Evolutionary conservation across 208 protist genomes (phyloP).

Genomic region (Crithidia thermophila): DNA sequence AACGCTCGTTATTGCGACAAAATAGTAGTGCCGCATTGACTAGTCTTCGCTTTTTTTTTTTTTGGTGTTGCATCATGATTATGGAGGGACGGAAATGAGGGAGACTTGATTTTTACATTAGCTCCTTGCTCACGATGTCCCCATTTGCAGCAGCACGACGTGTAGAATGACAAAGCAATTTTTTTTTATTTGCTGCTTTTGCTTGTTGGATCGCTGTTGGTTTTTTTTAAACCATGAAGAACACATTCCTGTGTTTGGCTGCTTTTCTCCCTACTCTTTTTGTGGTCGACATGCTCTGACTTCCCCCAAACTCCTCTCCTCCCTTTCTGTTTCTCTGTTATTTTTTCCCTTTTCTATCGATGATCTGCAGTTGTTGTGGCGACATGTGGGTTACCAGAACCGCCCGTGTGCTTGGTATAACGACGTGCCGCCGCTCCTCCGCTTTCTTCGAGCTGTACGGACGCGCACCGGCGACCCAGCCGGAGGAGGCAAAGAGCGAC

Average conservation of each 20-base stretch:
- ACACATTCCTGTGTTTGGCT: too few species aligned
- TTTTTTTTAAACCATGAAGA: neutral
- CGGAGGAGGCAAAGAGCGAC: neutral
- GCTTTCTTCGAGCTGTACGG: slow-evolving; percentile 36
- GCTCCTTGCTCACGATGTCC: too few species aligned
- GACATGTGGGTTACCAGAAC: slow-evolving; percentile 14
- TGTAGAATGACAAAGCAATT: neutral
- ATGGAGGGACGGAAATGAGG: too few species aligned
- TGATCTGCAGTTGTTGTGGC: neutral
- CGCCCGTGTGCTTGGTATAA: neutral
- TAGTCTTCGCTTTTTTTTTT: too few species aligned
- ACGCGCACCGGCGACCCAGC: slow-evolving; percentile 2
- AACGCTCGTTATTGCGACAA: neutral
- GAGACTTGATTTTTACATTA: too few species aligned
- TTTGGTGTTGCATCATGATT: too few species aligned
- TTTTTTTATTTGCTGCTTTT: neutral
- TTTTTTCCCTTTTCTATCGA: neutral
- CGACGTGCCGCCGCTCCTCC: slow-evolving; percentile 8
- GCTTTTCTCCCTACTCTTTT: slow-evolving; percentile 2
- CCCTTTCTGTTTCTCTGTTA: neutral
- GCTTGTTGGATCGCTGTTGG: neutral
- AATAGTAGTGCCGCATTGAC: too few species aligned
- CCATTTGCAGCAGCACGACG: too few species aligned
- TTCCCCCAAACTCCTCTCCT: neutral
- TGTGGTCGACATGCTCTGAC: neutral